Base-by-base conservation (phyloP, 75 land plant species). In the Pinus taeda region DNA sequence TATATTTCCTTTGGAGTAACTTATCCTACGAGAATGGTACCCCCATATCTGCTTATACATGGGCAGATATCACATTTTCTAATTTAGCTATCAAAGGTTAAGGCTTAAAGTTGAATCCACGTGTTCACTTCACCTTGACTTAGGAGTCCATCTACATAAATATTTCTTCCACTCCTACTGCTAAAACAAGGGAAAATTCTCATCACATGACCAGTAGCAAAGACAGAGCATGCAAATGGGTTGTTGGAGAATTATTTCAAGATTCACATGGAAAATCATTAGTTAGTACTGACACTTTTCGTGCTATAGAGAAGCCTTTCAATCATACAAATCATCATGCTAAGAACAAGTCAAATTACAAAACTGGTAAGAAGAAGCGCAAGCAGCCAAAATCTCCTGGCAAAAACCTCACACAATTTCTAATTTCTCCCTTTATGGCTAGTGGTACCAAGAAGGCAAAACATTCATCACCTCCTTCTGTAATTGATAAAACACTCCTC, bases 331-430 rank as follows among this genome's bases (percentile, higher is more conserved):
- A 30, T 30, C 33, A 30, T 30, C 33, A 0, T 30, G 0, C 33
- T 30, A 30, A 30, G 5, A 49, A 33, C 18, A 66, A 66, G 45
- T 15, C 37, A 8, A 66, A 66, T 3, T 49, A 77, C 66, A 85
- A 84, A 57, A 33, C 71, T 21, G 81, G 81, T 57, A 79, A 79
- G 17, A 78, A 78, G 81, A 83, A 78, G 26, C 75, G 80, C 60
- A 80, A 80, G 72, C 80, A 30, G 33, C 33, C 1, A 30, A 30
- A 1, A 0, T 30, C 33, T 30, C 33, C 33, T 1, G 33, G 33
- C 0, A 30, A 30, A 30, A 30, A 30, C 1, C 1, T 30, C 33
- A 30, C 33, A 30, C 0, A 30, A 30, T 30, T 30, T 30, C 33
- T 30, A 30, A 30, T 0, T 30, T 30, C 33, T 30, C 33, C 1